A percentile compares a stretch with the other conserved stretches of the same genome.
Conservation (phyloP, 1,284 basidiomycete species). For the Boletus sp. region DNA sequence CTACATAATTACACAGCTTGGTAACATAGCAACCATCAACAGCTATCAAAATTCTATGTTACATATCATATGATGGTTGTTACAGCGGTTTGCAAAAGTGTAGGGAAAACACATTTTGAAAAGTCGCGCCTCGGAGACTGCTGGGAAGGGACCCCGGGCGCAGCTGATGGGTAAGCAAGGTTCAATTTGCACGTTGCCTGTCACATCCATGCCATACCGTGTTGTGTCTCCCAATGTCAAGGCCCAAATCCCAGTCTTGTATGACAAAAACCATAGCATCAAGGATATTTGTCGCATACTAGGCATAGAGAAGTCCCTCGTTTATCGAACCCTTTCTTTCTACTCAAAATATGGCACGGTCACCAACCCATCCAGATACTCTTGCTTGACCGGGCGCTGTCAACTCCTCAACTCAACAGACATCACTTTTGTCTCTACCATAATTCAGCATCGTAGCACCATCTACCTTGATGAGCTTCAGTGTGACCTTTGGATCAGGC, state of each 20-base stretch:
- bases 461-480: neutral
- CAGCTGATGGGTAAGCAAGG: no score
- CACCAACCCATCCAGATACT: slow-evolving; percentile 1
- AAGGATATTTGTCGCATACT: neutral
- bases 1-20: no score
- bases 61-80: no score
- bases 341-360: slow-evolving; percentile 3
- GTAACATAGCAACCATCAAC: no score
- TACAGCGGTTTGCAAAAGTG: no score
- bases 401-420: neutral
- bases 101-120: no score
- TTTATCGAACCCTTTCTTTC: slow-evolving; percentile 1
- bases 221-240: slow-evolving; percentile 2
- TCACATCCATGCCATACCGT: neutral
- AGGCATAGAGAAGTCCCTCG: slow-evolving; percentile 8
- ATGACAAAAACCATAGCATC: neutral
- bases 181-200: neutral
- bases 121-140: no score
- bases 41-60: no score
- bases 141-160: neutral
- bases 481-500: neutral
- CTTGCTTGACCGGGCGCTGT: neutral
- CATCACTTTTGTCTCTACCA: neutral
- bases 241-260: slow-evolving; percentile 6
- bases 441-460: neutral